phyloP scores from a whole-genome alignment of 2,329 filamentous ascomycete genomes.

The Podosphaera leucotricha region DNA sequence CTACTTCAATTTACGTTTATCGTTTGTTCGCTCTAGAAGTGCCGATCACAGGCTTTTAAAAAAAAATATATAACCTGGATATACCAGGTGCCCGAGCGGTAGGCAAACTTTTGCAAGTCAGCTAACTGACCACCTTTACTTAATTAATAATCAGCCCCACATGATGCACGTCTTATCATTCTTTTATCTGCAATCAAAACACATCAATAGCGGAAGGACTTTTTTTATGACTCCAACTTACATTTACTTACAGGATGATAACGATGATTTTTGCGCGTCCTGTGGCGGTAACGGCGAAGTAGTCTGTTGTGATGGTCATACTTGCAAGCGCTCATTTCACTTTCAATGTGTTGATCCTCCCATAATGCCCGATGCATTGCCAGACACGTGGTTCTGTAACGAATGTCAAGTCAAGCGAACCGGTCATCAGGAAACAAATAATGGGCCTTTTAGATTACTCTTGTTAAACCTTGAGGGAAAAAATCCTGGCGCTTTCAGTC shows the following conservation, averaged over 20 bases:
- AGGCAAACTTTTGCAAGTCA: too few species aligned
- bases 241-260: conserved; percentile 32
- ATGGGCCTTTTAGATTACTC: conserved; percentile 35
- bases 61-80: too few species aligned
- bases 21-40: too few species aligned
- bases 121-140: too few species aligned
- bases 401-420: conserved; percentile 32
- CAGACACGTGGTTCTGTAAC: conserved; percentile 71
- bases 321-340: conserved; percentile 75
- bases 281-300: conserved; percentile 69
- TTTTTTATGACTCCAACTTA: conserved; percentile 6
- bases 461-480: conserved; percentile 40
- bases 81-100: too few species aligned
- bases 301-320: conserved; percentile 88
- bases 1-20: too few species aligned
- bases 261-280: conserved; percentile 73
- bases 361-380: conserved; percentile 27
- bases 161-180: neutral
- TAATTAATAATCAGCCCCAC: too few species aligned
- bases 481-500: conserved; percentile 47
- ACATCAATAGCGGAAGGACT: too few species aligned
- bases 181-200: too few species aligned
- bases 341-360: conserved; percentile 72
- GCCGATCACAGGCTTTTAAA: too few species aligned
- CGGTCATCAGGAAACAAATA: conserved; percentile 13